Percentiles rank a stretch among this genome's conserved stretches.
Evolutionary conservation across 331 rosid genomes (phyloP).

Genomic region (Saraca asoca): DNA sequence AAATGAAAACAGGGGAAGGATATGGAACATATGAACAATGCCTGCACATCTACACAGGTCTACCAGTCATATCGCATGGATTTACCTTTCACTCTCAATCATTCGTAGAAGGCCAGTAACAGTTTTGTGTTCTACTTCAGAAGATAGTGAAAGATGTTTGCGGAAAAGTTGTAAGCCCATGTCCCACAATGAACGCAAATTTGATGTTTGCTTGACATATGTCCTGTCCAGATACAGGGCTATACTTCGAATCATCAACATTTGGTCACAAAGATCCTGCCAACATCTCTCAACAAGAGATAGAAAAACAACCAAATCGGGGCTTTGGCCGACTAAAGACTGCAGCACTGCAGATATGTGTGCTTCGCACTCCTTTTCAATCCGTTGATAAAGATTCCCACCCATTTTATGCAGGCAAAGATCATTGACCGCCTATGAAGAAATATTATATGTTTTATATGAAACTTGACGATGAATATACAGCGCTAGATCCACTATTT

Average conservation of each 20-base stretch:
- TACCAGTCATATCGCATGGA: slow-evolving; percentile 3
- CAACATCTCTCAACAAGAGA: slow-evolving; percentile 92
- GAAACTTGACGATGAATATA: slow-evolving; percentile 30
- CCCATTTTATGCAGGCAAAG: slow-evolving; percentile 96
- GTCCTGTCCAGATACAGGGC: slow-evolving; percentile 97
- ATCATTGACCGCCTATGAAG: slow-evolving; percentile 76
- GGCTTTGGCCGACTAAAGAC: slow-evolving; percentile 96
- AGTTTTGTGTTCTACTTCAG: slow-evolving; percentile 97
- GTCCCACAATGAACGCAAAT: slow-evolving; percentile 93
- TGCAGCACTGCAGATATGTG: slow-evolving; percentile 85
- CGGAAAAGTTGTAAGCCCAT: slow-evolving; percentile 99
- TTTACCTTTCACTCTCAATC: slow-evolving; percentile 93
- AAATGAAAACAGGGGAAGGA: no score
- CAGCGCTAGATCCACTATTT: neutral
- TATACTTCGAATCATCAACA: slow-evolving; percentile 95
- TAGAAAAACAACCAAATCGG: slow-evolving; percentile 91
- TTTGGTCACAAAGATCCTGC: slow-evolving; percentile 96
- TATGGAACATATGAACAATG: no score
- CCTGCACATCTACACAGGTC: slow-evolving; percentile 10
- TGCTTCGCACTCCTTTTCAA: slow-evolving; percentile 88
- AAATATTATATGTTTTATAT: slow-evolving; percentile 39
- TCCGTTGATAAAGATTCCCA: slow-evolving; percentile 89
- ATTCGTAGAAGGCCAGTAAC: slow-evolving; percentile 97
- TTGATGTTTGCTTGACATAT: slow-evolving; percentile 86
- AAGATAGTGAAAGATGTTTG: slow-evolving; percentile 80